phyloP scores from a whole-genome alignment of 2,329 filamentous ascomycete genomes.

The Diaporthe caulivora region DNA sequence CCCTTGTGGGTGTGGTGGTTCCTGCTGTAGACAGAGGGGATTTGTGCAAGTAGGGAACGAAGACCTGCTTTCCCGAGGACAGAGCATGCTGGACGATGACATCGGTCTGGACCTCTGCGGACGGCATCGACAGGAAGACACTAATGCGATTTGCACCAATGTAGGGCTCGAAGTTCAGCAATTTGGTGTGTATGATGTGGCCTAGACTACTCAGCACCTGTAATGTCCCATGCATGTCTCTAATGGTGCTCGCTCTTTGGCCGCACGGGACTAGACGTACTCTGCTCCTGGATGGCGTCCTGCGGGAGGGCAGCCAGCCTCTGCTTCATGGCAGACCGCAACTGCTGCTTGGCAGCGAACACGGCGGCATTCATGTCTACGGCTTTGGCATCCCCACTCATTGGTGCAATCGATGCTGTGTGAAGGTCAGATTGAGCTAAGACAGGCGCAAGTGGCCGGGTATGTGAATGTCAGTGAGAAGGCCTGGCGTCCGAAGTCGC shows the following conservation, averaged over 20 bases:
- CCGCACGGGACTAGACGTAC: conserved; percentile 60
- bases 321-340: conserved; percentile 78
- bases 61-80: conserved; percentile 82
- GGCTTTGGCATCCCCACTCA: conserved; percentile 33
- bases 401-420: conserved; percentile 25
- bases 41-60: conserved; percentile 88
- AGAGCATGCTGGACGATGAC: conserved; percentile 87
- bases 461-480: background rate
- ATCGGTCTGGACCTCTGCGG: conserved; percentile 86
- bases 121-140: conserved; percentile 94
- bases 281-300: conserved; percentile 76
- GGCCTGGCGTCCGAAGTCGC: conserved; percentile 10
- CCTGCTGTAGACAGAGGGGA: conserved; percentile 55
- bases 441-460: background rate
- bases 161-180: conserved; percentile 81
- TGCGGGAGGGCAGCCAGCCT: conserved; percentile 71
- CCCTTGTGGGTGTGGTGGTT: conserved; percentile 67
- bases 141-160: conserved; percentile 80
- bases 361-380: conserved; percentile 65
- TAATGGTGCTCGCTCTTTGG: conserved; percentile 39
- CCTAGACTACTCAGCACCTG: conserved; percentile 61
- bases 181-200: conserved; percentile 70
- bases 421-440: background rate
- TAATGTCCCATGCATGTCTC: conserved; percentile 35
- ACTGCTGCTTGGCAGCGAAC: conserved; percentile 78